phyloP scores from a whole-genome alignment of 495 filamentous ascomycete species.

The Xylaria acuta region DNA sequence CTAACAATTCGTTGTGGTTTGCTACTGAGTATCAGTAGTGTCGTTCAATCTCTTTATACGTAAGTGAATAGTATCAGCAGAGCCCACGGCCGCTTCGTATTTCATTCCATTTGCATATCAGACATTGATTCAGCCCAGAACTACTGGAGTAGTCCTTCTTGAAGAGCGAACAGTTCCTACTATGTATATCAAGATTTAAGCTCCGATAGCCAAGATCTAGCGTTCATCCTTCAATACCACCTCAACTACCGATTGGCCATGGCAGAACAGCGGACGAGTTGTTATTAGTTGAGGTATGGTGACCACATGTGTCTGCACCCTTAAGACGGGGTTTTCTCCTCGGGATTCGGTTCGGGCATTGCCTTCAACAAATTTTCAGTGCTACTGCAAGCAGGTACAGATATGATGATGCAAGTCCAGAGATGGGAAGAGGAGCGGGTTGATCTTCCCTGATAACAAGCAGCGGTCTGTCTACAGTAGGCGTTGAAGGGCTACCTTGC shows the following conservation, averaged over 20 bases:
- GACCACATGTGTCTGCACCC: not conserved
- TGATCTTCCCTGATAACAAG: not conserved
- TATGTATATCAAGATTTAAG: not conserved
- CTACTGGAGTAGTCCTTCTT: not conserved
- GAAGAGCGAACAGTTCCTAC: not conserved
- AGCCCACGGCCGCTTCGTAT: too few relatives aligned
- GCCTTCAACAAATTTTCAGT: slow-evolving; percentile 9
- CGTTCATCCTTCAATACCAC: slow-evolving; percentile 27
- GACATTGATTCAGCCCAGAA: not conserved
- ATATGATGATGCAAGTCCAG: not conserved
- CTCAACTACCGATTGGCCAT: slow-evolving; percentile 18
- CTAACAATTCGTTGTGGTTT: too few relatives aligned
- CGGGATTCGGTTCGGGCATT: slow-evolving; percentile 10
- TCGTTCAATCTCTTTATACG: too few relatives aligned
- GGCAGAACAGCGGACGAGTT: not conserved
- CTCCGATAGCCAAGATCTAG: slow-evolving; percentile 10
- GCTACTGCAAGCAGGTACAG: not conserved
- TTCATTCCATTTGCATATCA: too few relatives aligned
- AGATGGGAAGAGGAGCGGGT: not conserved
- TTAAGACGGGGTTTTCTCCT: not conserved
- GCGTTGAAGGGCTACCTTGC: not conserved
- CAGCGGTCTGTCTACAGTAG: slow-evolving; percentile 1
- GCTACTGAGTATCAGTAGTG: too few relatives aligned
- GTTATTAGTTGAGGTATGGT: not conserved
- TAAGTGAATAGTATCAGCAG: too few relatives aligned